phyloP scores from a whole-genome alignment of 2,329 filamentous ascomycete species.

The Cladosporium sp. region DNA sequence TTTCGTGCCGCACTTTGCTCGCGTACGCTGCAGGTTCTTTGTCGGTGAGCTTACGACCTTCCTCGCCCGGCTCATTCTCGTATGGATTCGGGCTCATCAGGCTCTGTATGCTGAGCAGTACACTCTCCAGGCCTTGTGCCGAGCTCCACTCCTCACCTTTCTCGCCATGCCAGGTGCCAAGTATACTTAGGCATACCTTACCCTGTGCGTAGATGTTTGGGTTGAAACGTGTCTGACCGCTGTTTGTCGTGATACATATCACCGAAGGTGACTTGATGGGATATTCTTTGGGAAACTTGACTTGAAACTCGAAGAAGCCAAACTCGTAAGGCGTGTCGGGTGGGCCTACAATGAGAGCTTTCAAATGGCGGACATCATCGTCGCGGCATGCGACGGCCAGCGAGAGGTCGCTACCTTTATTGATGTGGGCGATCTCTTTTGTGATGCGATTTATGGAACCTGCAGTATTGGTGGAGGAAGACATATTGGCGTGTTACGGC shows the following conservation, averaged over 20 bases:
- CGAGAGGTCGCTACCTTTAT: conserved; percentile 78
- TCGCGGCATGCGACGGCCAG: conserved; percentile 85
- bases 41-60: conserved; percentile 50
- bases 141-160: conserved; percentile 93
- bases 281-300: conserved; percentile 62
- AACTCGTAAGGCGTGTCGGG: conserved; percentile 96
- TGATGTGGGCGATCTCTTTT: conserved; percentile 80
- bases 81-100: conserved; percentile 92
- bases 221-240: conserved; percentile 85
- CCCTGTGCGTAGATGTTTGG: conserved; percentile 92
- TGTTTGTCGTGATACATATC: conserved; percentile 76
- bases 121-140: conserved; percentile 89
- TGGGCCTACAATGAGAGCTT: conserved; percentile 83
- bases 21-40: conserved; percentile 25
- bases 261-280: conserved; percentile 62
- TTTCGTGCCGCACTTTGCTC: conserved; percentile 80
- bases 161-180: conserved; percentile 88
- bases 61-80: conserved; percentile 85
- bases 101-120: conserved; percentile 92
- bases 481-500: conserved; percentile 14
- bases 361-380: conserved; percentile 81
- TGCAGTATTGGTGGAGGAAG: conserved; percentile 25
- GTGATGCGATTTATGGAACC: conserved; percentile 29
- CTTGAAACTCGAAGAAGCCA: conserved; percentile 83
- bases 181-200: conserved; percentile 76